Conservation (phyloP, 257 asterid genomes). For the Buddleja alternifolia region DNA sequence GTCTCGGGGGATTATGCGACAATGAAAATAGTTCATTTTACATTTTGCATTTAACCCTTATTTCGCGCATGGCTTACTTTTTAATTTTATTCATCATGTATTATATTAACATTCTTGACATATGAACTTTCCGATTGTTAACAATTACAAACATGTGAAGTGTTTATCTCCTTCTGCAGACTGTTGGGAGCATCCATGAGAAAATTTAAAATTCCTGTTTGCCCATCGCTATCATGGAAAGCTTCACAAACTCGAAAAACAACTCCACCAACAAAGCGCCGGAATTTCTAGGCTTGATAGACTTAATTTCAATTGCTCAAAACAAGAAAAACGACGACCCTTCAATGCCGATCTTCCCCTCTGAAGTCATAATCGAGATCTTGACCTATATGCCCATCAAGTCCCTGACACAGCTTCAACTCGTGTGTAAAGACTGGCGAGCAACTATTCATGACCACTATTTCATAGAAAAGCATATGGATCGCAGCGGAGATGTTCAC, state of each 20-base stretch:
- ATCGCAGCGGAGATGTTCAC: neutral
- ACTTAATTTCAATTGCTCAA: too few species aligned
- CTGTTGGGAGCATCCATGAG: neutral
- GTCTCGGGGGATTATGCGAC: too few species aligned
- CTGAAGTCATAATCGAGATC: constrained; percentile 20
- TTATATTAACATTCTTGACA: neutral
- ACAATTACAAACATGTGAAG: neutral
- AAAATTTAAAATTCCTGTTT: neutral
- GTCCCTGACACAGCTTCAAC: constrained; percentile 19
- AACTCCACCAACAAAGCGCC: neutral
- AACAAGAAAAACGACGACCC: neutral
- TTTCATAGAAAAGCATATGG: constrained; percentile 30
- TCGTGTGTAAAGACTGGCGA: constrained; percentile 32
- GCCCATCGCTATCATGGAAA: neutral
- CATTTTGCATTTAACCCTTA: too few species aligned
- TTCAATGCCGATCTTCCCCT: constrained; percentile 2
- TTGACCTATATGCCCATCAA: constrained; percentile 25
- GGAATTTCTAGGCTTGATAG: too few species aligned
- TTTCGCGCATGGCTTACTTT: too few species aligned
- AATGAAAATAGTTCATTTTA: too few species aligned
- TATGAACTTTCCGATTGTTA: neutral
- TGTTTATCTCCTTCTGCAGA: neutral
- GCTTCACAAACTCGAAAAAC: neutral
- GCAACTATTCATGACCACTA: neutral
- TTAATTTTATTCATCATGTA: too few species aligned